A percentile compares a stretch with the other conserved stretches of the same genome.
Evolutionary conservation across 768 basidiomycete genomes (phyloP).

Genomic region (Gymnopilus dilepis): DNA sequence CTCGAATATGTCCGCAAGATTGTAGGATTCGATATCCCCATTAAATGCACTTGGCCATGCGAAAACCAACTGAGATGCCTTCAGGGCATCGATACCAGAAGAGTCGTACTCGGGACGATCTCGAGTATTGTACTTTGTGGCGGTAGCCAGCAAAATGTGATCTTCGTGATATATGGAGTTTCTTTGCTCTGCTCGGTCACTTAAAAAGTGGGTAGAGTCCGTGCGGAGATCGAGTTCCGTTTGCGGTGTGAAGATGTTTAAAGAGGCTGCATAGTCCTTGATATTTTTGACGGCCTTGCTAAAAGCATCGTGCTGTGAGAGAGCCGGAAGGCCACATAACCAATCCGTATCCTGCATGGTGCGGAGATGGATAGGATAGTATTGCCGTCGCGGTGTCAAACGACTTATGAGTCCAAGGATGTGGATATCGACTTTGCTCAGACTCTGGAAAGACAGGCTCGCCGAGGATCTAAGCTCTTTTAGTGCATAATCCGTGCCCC

Average conservation of each 20-base stretch:
- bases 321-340: slow-evolving; percentile 27
- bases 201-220: slow-evolving; percentile 7
- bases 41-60: slow-evolving; percentile 15
- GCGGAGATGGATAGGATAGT: slow-evolving; percentile 41
- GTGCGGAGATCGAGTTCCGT: neutral
- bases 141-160: neutral
- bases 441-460: slow-evolving; percentile 44
- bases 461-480: slow-evolving; percentile 41
- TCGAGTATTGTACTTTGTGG: slow-evolving; percentile 15
- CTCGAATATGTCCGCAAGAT: slow-evolving; percentile 15
- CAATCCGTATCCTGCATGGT: slow-evolving; percentile 48
- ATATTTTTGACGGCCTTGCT: slow-evolving; percentile 31
- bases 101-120: slow-evolving; percentile 15
- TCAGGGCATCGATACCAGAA: slow-evolving; percentile 15
- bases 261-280: slow-evolving; percentile 27
- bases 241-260: slow-evolving; percentile 12
- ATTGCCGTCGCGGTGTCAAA: slow-evolving; percentile 40
- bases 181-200: slow-evolving; percentile 14
- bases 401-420: slow-evolving; percentile 38
- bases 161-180: slow-evolving; percentile 19
- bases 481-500: slow-evolving; percentile 51
- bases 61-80: slow-evolving; percentile 15
- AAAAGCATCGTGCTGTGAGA: slow-evolving; percentile 35
- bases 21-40: neutral
- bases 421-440: slow-evolving; percentile 32